These are phyloP conservation scores for Kalmanozyma brasiliensis DNA, from an alignment of 1,284 basidiomycete species.

Conservation along the genomic window DNA sequence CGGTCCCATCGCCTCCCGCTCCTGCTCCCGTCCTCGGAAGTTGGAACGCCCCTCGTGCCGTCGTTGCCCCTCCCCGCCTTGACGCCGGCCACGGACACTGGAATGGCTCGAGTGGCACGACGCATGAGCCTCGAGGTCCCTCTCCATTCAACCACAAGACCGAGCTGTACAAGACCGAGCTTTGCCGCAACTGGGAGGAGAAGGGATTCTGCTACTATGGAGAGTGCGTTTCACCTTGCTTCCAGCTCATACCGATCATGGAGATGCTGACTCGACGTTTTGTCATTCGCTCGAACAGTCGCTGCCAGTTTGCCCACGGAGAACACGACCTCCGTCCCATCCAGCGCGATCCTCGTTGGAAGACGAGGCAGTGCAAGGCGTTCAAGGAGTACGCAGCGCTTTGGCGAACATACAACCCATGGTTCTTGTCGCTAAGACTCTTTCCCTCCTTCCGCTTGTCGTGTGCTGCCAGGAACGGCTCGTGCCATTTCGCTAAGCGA, in stretches of 20 bases:
- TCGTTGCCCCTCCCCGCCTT: too few species aligned
- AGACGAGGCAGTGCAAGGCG: slow-evolving; percentile 89
- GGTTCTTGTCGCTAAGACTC: too few species aligned
- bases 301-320: slow-evolving; percentile 74
- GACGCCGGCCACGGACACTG: too few species aligned
- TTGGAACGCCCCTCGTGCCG: too few species aligned
- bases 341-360: slow-evolving; percentile 88
- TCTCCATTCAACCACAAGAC: slow-evolving; percentile 83
- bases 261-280: not conserved
- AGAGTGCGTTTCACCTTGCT: slow-evolving; percentile 8
- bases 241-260: not conserved
- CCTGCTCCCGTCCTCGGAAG: too few species aligned
- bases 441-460: too few species aligned
- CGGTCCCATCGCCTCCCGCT: too few species aligned
- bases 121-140: slow-evolving; percentile 1
- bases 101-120: not conserved
- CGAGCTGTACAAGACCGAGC: slow-evolving; percentile 88
- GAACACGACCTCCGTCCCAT: slow-evolving; percentile 84
- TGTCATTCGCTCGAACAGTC: slow-evolving; percentile 19
- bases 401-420: too few species aligned
- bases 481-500: slow-evolving; percentile 86
- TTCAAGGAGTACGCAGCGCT: slow-evolving; percentile 75
- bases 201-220: slow-evolving; percentile 88
- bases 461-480: slow-evolving; percentile 76
- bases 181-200: slow-evolving; percentile 92